Conservation (phyloP, 2,329 filamentous ascomycete species). For the Sporothrix luriei region DNA sequence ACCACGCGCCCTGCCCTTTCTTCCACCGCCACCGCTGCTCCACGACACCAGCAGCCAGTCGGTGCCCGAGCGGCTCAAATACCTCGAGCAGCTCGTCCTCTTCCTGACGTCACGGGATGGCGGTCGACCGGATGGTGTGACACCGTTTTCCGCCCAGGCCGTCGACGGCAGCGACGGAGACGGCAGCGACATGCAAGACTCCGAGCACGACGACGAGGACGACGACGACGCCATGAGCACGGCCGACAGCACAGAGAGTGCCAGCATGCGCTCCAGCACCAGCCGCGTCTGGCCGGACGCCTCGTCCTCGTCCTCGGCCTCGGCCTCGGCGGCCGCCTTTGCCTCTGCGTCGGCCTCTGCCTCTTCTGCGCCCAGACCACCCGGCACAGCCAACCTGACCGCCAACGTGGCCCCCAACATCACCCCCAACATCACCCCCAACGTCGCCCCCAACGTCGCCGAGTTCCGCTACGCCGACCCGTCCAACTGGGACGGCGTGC, state of each 20-base stretch:
- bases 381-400: too few relatives aligned
- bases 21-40: not conserved
- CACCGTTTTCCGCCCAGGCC: not conserved
- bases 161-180: not conserved
- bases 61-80: constrained; percentile 24
- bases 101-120: constrained; percentile 4
- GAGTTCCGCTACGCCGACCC: constrained; percentile 40
- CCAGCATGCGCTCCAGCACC: not conserved
- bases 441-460: too few relatives aligned
- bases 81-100: constrained; percentile 31
- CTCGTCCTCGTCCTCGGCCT: too few relatives aligned
- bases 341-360: too few relatives aligned
- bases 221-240: not conserved
- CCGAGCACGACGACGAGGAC: constrained; percentile 3
- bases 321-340: too few relatives aligned
- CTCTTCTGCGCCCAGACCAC: too few relatives aligned
- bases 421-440: too few relatives aligned
- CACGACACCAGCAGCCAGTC: constrained; percentile 11
- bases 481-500: constrained; percentile 41
- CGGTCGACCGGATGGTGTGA: too few relatives aligned
- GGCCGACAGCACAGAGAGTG: not conserved
- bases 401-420: too few relatives aligned
- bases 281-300: too few relatives aligned
- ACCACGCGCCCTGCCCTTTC: not conserved
- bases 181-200: not conserved